These are phyloP conservation scores for Vitis vinifera DNA, from an alignment of 164 flowering plant species.

Conservation along the genomic window ASM3070453v1 NC_081817.1:5852501-5853000, in stretches of 20 bases:
- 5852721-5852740: background rate
- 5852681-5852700: no score
- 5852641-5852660: background rate
- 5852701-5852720: background rate
- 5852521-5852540: conserved; percentile 91
- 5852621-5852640: conserved; percentile 22
- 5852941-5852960: background rate
- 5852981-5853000: conserved; percentile 83
- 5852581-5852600: conserved; percentile 91
- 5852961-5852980: background rate
- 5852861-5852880: conserved; percentile 51
- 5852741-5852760: conserved; percentile 33
- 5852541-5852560: conserved; percentile 75
- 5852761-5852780: conserved; percentile 61
- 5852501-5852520: background rate
- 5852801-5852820: conserved; percentile 61
- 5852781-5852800: conserved; percentile 59
- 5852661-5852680: no score
- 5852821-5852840: conserved; percentile 43
- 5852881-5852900: conserved; percentile 51
- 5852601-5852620: conserved; percentile 99
- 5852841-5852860: conserved; percentile 48
- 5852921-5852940: conserved; percentile 7
- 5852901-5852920: conserved; percentile 12
- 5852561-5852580: conserved; percentile 87